These are phyloP conservation scores for Zea luxurians DNA, from an alignment of 176 grass and related monocot species.

Conservation along the genomic window DNA sequence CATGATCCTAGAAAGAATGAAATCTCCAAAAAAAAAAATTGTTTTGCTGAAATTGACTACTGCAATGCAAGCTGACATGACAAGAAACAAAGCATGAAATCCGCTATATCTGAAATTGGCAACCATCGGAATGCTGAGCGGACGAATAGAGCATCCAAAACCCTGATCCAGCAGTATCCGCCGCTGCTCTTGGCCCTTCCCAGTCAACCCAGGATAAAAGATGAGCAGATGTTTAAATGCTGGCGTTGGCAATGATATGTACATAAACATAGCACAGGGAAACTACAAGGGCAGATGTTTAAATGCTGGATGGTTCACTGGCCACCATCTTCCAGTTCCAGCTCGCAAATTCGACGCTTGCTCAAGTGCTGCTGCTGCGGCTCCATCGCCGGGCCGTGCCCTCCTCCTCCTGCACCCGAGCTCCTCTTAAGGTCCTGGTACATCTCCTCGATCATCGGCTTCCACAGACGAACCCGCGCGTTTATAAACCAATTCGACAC, in stretches of 20 bases:
- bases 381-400: constrained; percentile 15
- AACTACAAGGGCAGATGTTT: background rate
- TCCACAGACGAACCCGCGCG: constrained; percentile 80
- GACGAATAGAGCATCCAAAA: too few relatives aligned
- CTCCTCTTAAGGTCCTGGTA: constrained; percentile 61
- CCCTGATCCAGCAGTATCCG: background rate
- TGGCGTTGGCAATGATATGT: background rate
- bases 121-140: background rate
- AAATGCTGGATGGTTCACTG: background rate
- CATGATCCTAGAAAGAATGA: too few relatives aligned
- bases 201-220: background rate
- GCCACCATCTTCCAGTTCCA: constrained; percentile 4
- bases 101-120: background rate
- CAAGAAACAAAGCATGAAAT: background rate
- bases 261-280: constrained; percentile 1
- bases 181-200: background rate
- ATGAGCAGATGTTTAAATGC: background rate
- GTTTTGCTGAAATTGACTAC: too few relatives aligned
- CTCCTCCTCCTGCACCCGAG: constrained; percentile 13
- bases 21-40: too few relatives aligned
- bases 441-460: constrained; percentile 92
- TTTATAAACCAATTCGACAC: constrained; percentile 98
- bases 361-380: constrained; percentile 31
- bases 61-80: background rate
- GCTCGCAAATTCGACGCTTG: constrained; percentile 21